Conservation (phyloP, 306 rosid species). For the Notholithocarpus densiflorus region DNA sequence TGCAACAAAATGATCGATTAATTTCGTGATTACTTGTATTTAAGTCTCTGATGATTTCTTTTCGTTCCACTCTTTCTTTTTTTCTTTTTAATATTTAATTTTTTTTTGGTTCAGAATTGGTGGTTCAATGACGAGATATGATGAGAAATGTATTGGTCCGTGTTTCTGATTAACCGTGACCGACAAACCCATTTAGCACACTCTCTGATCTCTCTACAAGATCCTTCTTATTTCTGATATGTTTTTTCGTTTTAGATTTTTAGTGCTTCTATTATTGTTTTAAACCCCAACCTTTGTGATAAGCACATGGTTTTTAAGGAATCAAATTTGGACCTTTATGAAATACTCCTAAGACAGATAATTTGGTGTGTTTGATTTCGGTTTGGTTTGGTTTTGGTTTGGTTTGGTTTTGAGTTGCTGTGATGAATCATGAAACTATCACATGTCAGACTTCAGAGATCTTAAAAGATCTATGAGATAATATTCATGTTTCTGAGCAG, state of each 20-base stretch:
- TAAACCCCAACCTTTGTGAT: too few relatives aligned
- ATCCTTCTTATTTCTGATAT: background rate
- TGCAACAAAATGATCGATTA: background rate
- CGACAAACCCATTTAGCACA: conserved; percentile 1
- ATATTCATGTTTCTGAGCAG: conserved; percentile 1
- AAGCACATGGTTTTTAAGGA: too few relatives aligned
- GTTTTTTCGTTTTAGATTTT: background rate
- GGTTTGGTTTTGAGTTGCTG: background rate
- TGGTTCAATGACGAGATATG: background rate
- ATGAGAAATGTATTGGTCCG: conserved; percentile 5
- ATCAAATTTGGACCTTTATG: too few relatives aligned
- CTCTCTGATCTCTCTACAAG: background rate
- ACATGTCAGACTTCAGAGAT: conserved; percentile 15
- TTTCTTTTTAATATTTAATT: background rate
- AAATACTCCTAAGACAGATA: too few relatives aligned
- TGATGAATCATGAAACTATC: conserved; percentile 6
- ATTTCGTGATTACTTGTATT: background rate
- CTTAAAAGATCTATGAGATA: background rate
- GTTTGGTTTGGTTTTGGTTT: background rate
- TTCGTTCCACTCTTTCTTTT: background rate
- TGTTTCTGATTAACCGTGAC: conserved; percentile 10
- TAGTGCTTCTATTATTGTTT: background rate
- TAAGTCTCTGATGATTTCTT: background rate
- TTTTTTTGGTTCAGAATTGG: too few relatives aligned
- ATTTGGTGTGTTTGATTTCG: background rate